Percentiles rank a stretch among this genome's conserved stretches.
phyloP scores from a whole-genome alignment of 2,329 filamentous ascomycete species.

The Microthyrium microscopicum region DNA sequence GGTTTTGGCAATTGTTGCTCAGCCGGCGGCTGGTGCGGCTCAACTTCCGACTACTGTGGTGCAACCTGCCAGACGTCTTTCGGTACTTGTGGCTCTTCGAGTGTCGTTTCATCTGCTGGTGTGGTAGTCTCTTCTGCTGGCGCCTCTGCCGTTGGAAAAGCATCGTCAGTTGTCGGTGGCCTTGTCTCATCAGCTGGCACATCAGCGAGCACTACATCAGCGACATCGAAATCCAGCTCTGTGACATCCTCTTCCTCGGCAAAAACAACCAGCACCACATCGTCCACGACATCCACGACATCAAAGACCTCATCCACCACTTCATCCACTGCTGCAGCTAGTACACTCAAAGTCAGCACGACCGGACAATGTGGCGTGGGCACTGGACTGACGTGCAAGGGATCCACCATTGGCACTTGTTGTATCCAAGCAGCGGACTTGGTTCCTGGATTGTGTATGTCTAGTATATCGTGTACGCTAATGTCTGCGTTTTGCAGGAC shows the following conservation, averaged over 20 bases:
- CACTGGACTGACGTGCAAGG: background rate
- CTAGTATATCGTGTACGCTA: no score
- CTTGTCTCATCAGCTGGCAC: constrained; percentile 3
- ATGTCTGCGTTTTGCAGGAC: no score
- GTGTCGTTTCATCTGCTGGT: constrained; percentile 1
- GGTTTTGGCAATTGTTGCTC: constrained; percentile 2
- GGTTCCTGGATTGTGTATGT: no score
- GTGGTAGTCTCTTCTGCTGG: constrained; percentile 3
- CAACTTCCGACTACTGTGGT: constrained; percentile 15
- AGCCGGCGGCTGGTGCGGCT: constrained; percentile 9
- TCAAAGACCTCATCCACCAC: no score
- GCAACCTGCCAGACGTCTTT: constrained; percentile 18
- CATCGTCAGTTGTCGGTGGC: constrained; percentile 7
- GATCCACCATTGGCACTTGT: background rate
- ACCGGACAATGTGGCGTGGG: background rate
- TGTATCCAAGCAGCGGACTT: no score
- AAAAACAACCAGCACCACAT: constrained; percentile 10
- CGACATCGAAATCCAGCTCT: constrained; percentile 5
- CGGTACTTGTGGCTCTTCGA: constrained; percentile 14
- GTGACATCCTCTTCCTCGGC: constrained; percentile 9
- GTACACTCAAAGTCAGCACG: background rate
- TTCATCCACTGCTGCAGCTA: no score
- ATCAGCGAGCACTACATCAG: constrained; percentile 7
- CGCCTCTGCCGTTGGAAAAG: background rate
- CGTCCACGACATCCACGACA: constrained; percentile 11